Percentiles rank a stretch among this genome's conserved stretches.
Evolutionary conservation across 2,329 filamentous ascomycete species (phyloP).

Genomic region (Paracamarosporium sp.): DNA sequence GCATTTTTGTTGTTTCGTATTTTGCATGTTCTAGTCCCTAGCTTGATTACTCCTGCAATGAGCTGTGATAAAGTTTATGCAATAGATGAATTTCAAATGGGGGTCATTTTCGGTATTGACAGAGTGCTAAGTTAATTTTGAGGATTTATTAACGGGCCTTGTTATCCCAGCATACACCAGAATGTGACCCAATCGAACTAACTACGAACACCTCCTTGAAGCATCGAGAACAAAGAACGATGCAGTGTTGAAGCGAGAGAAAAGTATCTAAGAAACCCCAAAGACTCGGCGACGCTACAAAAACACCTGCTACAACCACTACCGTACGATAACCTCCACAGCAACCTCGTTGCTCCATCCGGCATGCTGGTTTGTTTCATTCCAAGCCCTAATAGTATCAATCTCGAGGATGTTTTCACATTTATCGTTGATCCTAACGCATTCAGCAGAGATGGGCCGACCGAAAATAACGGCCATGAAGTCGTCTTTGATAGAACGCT

Average conservation of each 20-base stretch:
- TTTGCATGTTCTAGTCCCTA: not conserved
- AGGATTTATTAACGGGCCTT: too few species aligned
- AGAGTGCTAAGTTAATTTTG: too few species aligned
- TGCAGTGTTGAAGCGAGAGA: not conserved
- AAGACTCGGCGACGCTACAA: not conserved
- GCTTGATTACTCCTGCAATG: not conserved
- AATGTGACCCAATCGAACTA: too few species aligned
- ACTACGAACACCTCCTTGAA: too few species aligned
- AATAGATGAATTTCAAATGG: too few species aligned
- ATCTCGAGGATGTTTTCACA: slow-evolving; percentile 72
- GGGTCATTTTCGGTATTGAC: too few species aligned
- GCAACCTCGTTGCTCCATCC: slow-evolving; percentile 73
- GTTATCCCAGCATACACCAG: too few species aligned
- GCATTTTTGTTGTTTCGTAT: too few species aligned
- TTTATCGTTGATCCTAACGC: slow-evolving; percentile 65
- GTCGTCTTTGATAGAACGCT: slow-evolving; percentile 66
- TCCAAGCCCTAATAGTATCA: slow-evolving; percentile 80
- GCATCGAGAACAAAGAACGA: not conserved
- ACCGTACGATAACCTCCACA: slow-evolving; percentile 42
- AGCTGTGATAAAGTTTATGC: not conserved
- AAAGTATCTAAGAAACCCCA: too few species aligned
- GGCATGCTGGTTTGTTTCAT: slow-evolving; percentile 70
- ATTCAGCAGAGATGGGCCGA: slow-evolving; percentile 69
- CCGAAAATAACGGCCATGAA: slow-evolving; percentile 80
- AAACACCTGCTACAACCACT: not conserved